Conservation (phyloP, 1,284 basidiomycete genomes). For the Vanrija sp. region DNA sequence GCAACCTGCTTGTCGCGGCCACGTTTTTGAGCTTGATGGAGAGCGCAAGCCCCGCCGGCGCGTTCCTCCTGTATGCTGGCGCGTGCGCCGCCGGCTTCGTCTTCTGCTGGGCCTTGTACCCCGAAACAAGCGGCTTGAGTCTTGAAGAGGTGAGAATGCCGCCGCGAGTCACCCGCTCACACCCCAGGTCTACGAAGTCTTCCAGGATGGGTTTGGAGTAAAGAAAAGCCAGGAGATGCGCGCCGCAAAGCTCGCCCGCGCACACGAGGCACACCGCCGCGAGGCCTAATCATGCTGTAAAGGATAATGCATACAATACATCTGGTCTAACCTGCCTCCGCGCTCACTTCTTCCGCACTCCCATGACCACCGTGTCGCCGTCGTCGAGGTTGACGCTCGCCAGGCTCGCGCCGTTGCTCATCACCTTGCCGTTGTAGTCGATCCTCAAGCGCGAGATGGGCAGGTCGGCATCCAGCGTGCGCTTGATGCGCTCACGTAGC, state of each 20-base stretch:
- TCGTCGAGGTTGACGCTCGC: conserved; percentile 85
- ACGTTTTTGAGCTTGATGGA: conserved; percentile 73
- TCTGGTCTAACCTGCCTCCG: conserved; percentile 3
- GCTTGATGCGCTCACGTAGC: conserved; percentile 77
- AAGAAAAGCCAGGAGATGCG: conserved; percentile 44
- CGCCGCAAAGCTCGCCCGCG: not conserved
- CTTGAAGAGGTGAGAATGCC: conserved; percentile 42
- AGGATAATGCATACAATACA: too few relatives aligned
- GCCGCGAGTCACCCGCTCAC: conserved; percentile 62
- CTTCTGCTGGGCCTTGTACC: conserved; percentile 68
- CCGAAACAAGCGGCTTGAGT: conserved; percentile 59
- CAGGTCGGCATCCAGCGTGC: conserved; percentile 67
- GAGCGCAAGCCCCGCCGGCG: conserved; percentile 68
- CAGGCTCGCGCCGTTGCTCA: conserved; percentile 77
- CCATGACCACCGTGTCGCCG: conserved; percentile 72
- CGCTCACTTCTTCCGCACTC: conserved; percentile 60
- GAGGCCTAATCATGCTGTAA: too few relatives aligned
- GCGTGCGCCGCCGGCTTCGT: conserved; percentile 67
- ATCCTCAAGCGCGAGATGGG: conserved; percentile 73
- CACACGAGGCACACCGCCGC: too few relatives aligned
- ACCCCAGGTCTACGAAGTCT: conserved; percentile 52
- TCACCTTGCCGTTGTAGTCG: conserved; percentile 72
- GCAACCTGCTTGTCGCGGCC: conserved; percentile 70
- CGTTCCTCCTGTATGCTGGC: conserved; percentile 74
- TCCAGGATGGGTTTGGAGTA: conserved; percentile 52